Percentiles rank a stretch among this genome's conserved stretches.
These are phyloP conservation scores for Yamadazyma triangularis DNA, from an alignment of 1,139 yeast genomes.

Conservation along the genomic window DNA sequence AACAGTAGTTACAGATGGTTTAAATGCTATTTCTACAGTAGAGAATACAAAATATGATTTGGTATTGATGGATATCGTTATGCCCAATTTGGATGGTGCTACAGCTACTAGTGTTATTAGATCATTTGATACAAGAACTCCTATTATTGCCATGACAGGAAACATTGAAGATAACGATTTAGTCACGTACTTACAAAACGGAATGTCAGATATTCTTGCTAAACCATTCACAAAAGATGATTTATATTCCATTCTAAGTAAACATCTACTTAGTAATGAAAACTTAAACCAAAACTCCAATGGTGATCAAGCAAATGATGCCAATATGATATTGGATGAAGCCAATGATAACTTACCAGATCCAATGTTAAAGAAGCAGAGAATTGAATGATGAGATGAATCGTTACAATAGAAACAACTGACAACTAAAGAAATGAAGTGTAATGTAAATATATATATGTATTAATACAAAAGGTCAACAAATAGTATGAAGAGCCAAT, in stretches of 20 bases:
- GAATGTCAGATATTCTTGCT: slow-evolving; percentile 88
- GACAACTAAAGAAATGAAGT: too few relatives aligned
- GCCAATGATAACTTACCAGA: slow-evolving; percentile 5
- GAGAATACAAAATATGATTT: slow-evolving; percentile 75
- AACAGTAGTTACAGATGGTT: slow-evolving; percentile 88
- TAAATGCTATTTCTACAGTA: slow-evolving; percentile 78
- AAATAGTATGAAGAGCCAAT: slow-evolving; percentile 38
- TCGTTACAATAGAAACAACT: too few relatives aligned
- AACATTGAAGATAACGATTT: slow-evolving; percentile 78
- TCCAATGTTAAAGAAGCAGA: slow-evolving; percentile 12
- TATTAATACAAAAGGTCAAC: slow-evolving; percentile 1
- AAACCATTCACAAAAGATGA: slow-evolving; percentile 90
- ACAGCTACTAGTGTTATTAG: slow-evolving; percentile 86
- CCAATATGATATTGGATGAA: slow-evolving; percentile 1
- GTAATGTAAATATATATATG: slow-evolving; percentile 1
- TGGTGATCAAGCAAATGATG: slow-evolving; percentile 1
- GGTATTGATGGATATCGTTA: slow-evolving; percentile 88
- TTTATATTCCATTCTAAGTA: slow-evolving; percentile 66
- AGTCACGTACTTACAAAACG: slow-evolving; percentile 77
- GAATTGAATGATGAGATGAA: too few relatives aligned
- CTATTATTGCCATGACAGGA: slow-evolving; percentile 93
- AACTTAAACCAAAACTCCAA: slow-evolving; percentile 2
- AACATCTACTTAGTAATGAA: slow-evolving; percentile 46
- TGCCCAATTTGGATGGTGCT: slow-evolving; percentile 94
- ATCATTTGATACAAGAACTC: slow-evolving; percentile 76